Evolutionary conservation across 208 protist genomes (phyloP).

Genomic region (Leishmania major): DNA sequence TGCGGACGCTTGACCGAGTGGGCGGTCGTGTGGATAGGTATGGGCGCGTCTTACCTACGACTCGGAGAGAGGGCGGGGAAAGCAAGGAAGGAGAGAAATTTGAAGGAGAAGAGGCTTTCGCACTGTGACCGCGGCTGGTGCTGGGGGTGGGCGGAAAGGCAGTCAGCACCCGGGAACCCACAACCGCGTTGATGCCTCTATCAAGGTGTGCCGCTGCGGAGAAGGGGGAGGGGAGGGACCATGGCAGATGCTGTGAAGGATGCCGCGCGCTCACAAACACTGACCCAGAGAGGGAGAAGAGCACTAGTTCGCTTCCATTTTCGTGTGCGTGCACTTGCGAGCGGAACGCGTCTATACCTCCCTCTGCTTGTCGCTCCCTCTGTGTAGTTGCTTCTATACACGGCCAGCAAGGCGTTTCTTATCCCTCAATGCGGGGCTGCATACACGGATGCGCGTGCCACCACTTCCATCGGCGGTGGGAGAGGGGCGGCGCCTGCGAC

Average conservation of each 20-base stretch:
- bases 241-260: neutral
- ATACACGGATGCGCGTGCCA: neutral
- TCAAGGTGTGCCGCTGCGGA: neutral
- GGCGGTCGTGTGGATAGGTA: neutral
- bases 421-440: neutral
- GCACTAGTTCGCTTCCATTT: neutral
- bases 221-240: neutral
- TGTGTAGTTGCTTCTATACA: neutral
- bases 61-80: neutral
- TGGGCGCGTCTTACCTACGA: neutral
- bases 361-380: neutral
- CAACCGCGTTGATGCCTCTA: neutral
- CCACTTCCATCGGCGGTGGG: neutral
- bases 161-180: neutral
- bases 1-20: neutral
- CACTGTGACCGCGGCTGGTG: neutral
- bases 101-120: neutral
- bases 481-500: neutral
- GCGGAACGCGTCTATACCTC: neutral
- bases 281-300: no score
- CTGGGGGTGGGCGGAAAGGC: neutral
- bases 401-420: neutral
- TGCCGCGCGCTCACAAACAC: no score
- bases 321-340: neutral
- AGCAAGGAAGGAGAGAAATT: neutral